Conservation (phyloP, 495 filamentous ascomycete species). For the Lasiosphaeria miniovina region DNA sequence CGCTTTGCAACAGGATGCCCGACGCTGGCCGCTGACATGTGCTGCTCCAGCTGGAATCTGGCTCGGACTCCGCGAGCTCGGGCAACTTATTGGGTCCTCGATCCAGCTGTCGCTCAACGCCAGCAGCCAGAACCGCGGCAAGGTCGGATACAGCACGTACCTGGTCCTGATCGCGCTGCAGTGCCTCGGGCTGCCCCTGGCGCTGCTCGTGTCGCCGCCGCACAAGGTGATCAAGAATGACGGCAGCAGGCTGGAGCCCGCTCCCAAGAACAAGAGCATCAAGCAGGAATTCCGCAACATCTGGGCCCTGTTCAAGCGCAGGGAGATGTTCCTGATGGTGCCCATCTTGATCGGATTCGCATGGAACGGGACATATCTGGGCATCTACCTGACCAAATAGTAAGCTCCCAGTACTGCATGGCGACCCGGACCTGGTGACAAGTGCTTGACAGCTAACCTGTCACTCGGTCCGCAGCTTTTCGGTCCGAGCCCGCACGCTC, state of each 20-base stretch:
- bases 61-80: conserved; percentile 55
- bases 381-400: conserved; percentile 59
- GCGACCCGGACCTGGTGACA: neutral
- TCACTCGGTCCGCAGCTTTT: conserved; percentile 32
- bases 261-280: conserved; percentile 42
- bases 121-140: conserved; percentile 43
- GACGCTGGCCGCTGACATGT: neutral
- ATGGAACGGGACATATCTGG: conserved; percentile 54
- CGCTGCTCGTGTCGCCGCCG: conserved; percentile 50
- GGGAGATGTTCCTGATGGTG: conserved; percentile 51
- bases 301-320: conserved; percentile 44
- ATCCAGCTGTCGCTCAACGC: conserved; percentile 56
- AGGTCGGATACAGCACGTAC: conserved; percentile 54
- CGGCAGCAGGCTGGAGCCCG: conserved; percentile 41
- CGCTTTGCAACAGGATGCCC: neutral
- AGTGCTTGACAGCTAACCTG: neutral
- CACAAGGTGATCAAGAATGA: conserved; percentile 53
- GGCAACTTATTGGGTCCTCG: conserved; percentile 54
- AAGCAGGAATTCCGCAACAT: conserved; percentile 45
- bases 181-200: conserved; percentile 50
- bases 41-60: conserved; percentile 46
- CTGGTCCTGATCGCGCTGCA: conserved; percentile 54
- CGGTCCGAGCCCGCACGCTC: conserved; percentile 52
- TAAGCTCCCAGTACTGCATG: neutral
- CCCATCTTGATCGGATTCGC: conserved; percentile 54